Evolutionary conservation across 768 basidiomycete species (phyloP).

Genomic region (Macrolepiota albuminosa): DNA sequence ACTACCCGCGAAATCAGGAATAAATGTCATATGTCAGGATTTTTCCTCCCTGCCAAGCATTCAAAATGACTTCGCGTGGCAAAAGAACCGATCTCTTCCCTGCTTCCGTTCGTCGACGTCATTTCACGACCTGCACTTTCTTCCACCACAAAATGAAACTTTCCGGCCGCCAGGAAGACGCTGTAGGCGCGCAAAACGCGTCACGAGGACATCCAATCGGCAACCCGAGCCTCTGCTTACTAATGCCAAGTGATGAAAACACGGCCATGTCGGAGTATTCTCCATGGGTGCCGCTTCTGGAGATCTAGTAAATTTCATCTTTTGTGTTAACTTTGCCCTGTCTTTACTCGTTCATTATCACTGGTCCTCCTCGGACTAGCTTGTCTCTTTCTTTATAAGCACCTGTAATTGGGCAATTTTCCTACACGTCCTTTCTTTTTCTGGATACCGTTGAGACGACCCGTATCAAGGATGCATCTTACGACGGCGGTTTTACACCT

Average conservation of each 20-base stretch:
- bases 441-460: slow-evolving; percentile 1
- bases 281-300: slow-evolving; percentile 2
- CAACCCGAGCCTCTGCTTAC: slow-evolving; percentile 8
- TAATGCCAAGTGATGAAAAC: slow-evolving; percentile 11
- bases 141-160: background rate
- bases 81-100: background rate
- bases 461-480: slow-evolving; percentile 12
- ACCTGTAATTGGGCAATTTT: background rate
- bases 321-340: background rate
- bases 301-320: background rate
- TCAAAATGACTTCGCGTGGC: background rate
- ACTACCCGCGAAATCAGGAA: background rate
- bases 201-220: background rate
- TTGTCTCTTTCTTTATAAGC: background rate
- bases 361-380: background rate
- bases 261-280: background rate
- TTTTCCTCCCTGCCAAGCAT: background rate
- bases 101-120: slow-evolving; percentile 1
- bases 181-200: background rate
- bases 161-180: background rate
- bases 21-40: background rate
- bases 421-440: background rate
- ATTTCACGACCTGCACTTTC: background rate
- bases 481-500: slow-evolving; percentile 13
- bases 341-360: background rate